phyloP scores from a whole-genome alignment of 202 grass and related monocot species.

The Carex arenaria region DNA sequence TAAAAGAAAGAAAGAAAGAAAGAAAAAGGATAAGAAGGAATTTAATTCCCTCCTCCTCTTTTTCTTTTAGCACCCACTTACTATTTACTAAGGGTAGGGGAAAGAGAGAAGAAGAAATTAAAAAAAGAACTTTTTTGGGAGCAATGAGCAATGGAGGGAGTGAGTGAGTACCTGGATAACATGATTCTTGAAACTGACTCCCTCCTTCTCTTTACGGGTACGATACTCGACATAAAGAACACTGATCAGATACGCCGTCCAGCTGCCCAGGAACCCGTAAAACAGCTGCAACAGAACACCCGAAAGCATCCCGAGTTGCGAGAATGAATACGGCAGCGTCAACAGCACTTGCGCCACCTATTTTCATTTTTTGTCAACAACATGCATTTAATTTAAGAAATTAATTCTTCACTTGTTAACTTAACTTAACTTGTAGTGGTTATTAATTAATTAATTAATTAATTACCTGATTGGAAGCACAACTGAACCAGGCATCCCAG shows the following conservation, averaged over 20 bases:
- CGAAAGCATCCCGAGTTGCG: constrained; percentile 89
- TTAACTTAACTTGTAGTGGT: not conserved
- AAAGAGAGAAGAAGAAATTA: not conserved
- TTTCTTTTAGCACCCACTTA: not conserved
- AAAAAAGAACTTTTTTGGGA: not conserved
- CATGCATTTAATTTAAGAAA: not conserved
- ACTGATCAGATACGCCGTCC: constrained; percentile 99
- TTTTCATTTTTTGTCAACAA: constrained; percentile 1
- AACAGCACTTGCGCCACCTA: constrained; percentile 98
- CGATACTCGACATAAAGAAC: constrained; percentile 99
- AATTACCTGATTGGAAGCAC: constrained; percentile 83
- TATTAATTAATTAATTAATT: not conserved
- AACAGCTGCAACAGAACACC: constrained; percentile 82
- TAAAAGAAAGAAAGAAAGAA: constrained; percentile 17
- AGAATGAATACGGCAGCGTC: constrained; percentile 97
- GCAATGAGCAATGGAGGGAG: not conserved
- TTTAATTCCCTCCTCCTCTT: not conserved
- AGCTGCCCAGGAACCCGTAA: constrained; percentile 94
- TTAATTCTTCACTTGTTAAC: no score
- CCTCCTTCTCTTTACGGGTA: constrained; percentile 90
- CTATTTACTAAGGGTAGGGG: not conserved
- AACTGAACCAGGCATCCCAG: constrained; percentile 99
- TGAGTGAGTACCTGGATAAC: constrained; percentile 68
- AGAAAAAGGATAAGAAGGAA: constrained; percentile 14
- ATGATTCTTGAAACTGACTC: constrained; percentile 90